Base-by-base conservation (phyloP, 352 stramenopile species). In the Phytophthora agathidicida region DNA sequence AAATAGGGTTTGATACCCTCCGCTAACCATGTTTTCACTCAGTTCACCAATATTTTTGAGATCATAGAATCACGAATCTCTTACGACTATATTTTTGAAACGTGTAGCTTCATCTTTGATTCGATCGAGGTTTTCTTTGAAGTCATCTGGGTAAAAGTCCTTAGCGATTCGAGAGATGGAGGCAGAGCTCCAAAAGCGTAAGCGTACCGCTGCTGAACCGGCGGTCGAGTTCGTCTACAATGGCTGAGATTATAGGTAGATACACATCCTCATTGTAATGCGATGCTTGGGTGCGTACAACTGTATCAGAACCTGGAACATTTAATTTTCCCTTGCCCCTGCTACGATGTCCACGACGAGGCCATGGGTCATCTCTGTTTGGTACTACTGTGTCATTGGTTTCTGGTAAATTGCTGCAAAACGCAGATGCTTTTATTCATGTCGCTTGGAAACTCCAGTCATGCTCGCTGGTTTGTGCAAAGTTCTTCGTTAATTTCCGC, bases 191-290 rank as follows among this genome's bases (percentile, higher is more conserved):
- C 16, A 49, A 16, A 4, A 49, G 16, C 7, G 5, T 13, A 13
- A 49, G 16, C 5, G 16, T 16, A 11, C 27, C 16, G 2, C n/a
- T 30, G 27, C 26, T 37, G 26, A 37, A 49, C 11, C n/a, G 42
- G 11, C 11, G 30, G 24, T 49, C 42, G 11, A 49, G n/a, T 16
- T 36, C 26, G 8, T 19, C 20, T 27, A 49, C 30, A 32, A 49
- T 26, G 9, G 14, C n/a, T 16, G 23, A 22, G 14, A 49, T 3
- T 10, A 49, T 49, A 9, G 23, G 19, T 1, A 19, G 24, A 13
- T 28, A 49, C 19, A 49, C 42, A 16, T 49, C 26, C 7, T 49
- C 26, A 28, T 30, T 19, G 16, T 49, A 37, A 8, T 36, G 41
- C 8, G 14, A 5, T 37, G 17, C 16, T 36, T 35, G 26, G 16